Base-by-base conservation (phyloP, 1,139 yeast species). In the Saccharomyces hybrid region DNA sequence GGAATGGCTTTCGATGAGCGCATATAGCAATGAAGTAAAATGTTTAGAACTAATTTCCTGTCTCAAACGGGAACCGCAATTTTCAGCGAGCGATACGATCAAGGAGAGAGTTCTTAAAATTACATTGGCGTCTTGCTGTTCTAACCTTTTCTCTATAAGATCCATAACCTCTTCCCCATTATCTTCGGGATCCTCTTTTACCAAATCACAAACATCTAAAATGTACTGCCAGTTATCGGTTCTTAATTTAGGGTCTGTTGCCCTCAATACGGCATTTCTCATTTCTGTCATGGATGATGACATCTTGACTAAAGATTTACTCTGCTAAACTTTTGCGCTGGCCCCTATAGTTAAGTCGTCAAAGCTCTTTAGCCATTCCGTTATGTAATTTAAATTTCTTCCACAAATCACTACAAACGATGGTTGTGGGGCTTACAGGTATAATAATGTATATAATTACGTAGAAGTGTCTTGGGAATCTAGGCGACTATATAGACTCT, bases 21-120 rank as follows among this genome's bases (percentile, higher is more conserved):
- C 75, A 42, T 82, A 65, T 51, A 93, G 73, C 25, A 77, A 76
- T 48, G 77, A 75, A 31, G 90, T 80, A 67, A 90, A 89, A 8
- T 78, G 67, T 60, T 80, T 81, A 23, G 90, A 77, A 38, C 96
- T 91, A 49, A 91, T 83, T 62, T 86, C 89, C 58, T 88, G 90
- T 63, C 84, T 84, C 80, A 88, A 81, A 61, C 90, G 77, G 2
- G 96, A 84, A 1, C 98, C 98, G 72, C 98, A 91, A 69, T 93
- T 93, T 70, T 91, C 97, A 0, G 96, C 96, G 41, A 89, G 71
- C 0, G 97, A 85, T 16, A 82, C 79, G 19, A 88, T 73, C 54
- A 93, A 62, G 0, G 96, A 79, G 53, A 93, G 72, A 0, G 95
- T 71, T 62, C 95, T 78, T 53, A 91, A 74, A 31, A 88, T 82